Evolutionary conservation across 2,329 filamentous ascomycete species (phyloP), one percentile per base, ranked within the genome.

Genomic region (Acarospora socialis): DNA sequence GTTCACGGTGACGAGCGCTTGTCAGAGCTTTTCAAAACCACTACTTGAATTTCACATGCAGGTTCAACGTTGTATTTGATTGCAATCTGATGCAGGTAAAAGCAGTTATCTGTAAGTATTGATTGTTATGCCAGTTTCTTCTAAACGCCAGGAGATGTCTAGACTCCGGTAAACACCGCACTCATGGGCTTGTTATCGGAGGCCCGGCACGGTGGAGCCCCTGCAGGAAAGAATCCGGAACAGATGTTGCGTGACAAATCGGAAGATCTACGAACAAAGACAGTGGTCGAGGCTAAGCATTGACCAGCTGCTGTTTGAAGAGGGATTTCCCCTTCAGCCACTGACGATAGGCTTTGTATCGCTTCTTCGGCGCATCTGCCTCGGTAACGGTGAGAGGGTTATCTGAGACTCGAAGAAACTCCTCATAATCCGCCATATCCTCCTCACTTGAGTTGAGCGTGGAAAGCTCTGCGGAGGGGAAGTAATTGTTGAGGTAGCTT

Each of bases 301-400:
- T 63, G 42, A 66, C 63, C 27, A 77, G 73, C 54, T 77, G 73
- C 64, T 94, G 86, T 58, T 95, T 95, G 55, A 95, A 95, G 47
- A 95, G 68, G 47, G 83, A 93, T 62, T 94, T 95, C 12, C 87
- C 87, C 40, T 76, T 70, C 49, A 98, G 63, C 87, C 90, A 98
- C 57, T 94, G 92, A 47, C 77, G 65, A 57, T 98, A 98, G 7
- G 86, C 81, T 59, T 93, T 95, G 56, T 98, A 98, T 45, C 90
- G 67, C 66, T 95, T 94, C 68, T 92, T 95, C 23, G 70, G 68
- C 27, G 75, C 68, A 53, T 95, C 90, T 48, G 92, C 86, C 26
- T 86, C 77, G 1, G 75, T 77, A 9, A 95, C 87, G 2, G 82
- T 92, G 32, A 98, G 59, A 12, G 83, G 82, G 46, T 93, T 82